Conservation (phyloP, 495 filamentous ascomycete genomes). For the Sordaria brevicollis region DNA sequence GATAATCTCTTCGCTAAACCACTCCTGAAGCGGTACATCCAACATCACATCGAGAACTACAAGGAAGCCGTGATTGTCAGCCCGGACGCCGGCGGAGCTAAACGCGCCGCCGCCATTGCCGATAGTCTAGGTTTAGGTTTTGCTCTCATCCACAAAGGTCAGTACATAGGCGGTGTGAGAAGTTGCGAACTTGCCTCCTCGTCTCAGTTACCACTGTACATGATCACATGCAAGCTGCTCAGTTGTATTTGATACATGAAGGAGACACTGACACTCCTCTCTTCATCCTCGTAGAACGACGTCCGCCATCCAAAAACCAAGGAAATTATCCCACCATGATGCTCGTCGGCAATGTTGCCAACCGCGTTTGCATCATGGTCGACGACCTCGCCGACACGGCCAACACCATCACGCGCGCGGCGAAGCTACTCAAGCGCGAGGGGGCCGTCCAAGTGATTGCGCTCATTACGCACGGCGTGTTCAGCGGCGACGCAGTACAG, state of each 20-base stretch:
- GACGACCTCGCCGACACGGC: constrained; percentile 94
- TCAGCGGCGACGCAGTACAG: constrained; percentile 89
- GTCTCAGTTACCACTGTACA: neutral
- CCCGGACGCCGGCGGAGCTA: constrained; percentile 93
- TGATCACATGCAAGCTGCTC: neutral
- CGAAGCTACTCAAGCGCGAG: constrained; percentile 92
- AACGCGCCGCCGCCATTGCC: constrained; percentile 93
- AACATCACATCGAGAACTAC: constrained; percentile 75
- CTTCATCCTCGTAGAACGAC: constrained; percentile 51
- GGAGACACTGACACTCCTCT: neutral
- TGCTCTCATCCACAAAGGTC: constrained; percentile 95
- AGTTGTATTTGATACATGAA: neutral
- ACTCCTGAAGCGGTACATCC: constrained; percentile 81
- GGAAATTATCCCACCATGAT: constrained; percentile 97
- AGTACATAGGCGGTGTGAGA: constrained; percentile 1
- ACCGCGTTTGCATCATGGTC: constrained; percentile 76
- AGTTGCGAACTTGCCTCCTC: neutral
- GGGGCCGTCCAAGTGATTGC: constrained; percentile 83
- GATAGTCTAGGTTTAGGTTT: constrained; percentile 88
- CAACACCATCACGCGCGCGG: constrained; percentile 92
- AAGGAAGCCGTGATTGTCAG: constrained; percentile 87
- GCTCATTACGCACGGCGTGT: constrained; percentile 84
- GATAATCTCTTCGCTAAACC: constrained; percentile 91
- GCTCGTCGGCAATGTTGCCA: constrained; percentile 81
- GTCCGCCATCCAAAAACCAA: constrained; percentile 76